phyloP scores from a whole-genome alignment of 352 stramenopile species.

The Ochromonadaceae sp. region DNA sequence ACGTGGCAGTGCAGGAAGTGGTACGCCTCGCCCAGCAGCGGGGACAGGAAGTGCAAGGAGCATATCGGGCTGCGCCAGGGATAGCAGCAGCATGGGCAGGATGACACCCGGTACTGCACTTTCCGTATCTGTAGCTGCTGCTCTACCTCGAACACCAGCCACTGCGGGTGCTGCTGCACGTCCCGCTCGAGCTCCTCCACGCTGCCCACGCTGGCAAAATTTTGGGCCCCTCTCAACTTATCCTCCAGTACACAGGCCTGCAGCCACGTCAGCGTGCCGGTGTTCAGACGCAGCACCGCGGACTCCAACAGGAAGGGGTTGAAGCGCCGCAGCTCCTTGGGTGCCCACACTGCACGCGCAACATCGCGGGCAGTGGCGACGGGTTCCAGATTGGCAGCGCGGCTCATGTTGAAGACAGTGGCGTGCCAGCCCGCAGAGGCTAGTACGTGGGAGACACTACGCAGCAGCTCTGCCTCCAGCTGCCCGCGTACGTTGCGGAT shows the following conservation, averaged over 20 bases:
- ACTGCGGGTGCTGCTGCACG: conserved; percentile 40
- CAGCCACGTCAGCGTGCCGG: conserved; percentile 23
- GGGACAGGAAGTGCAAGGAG: conserved; percentile 46
- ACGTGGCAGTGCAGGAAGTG: conserved; percentile 48
- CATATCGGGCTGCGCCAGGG: too few species aligned
- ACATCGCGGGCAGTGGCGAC: too few species aligned
- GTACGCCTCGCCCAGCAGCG: conserved; percentile 44
- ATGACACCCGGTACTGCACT: conserved; percentile 56
- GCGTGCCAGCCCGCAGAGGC: too few species aligned
- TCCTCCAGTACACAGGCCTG: conserved; percentile 50
- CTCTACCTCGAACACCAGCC: conserved; percentile 60
- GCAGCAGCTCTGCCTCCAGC: too few species aligned
- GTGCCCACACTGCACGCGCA: too few species aligned
- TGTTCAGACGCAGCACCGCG: too few species aligned
- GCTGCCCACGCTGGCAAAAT: background rate
- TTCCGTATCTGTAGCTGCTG: conserved; percentile 48
- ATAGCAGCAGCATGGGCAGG: conserved; percentile 55
- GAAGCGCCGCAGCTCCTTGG: too few species aligned
- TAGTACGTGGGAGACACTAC: too few species aligned
- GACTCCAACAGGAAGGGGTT: too few species aligned
- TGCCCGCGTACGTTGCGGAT: too few species aligned
- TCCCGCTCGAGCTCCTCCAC: conserved; percentile 35
- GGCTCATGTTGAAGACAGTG: too few species aligned
- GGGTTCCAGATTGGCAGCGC: too few species aligned
- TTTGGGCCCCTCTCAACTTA: conserved; percentile 36